Percentiles rank a stretch among this genome's conserved stretches.
phyloP scores from a whole-genome alignment of 1,284 basidiomycete genomes.

The Ustilago trichophora region DNA sequence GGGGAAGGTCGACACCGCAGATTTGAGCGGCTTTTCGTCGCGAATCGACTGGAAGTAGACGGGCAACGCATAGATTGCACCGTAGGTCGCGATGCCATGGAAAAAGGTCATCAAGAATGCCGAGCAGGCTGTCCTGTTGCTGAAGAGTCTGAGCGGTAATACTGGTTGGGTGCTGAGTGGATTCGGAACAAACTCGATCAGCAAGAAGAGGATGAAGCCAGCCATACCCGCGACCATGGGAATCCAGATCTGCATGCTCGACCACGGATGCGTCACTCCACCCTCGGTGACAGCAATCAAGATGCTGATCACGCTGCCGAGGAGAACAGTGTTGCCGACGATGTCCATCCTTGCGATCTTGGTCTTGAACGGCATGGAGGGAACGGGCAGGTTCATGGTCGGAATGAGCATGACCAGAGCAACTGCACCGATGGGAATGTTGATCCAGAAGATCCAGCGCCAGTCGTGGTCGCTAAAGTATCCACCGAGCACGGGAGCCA shows the following conservation, averaged over 20 bases:
- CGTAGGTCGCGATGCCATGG: conserved; percentile 61
- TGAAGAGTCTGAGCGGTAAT: conserved; percentile 61
- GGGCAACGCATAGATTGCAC: conserved; percentile 56
- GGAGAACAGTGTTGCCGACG: conserved; percentile 62
- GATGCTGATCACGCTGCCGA: conserved; percentile 57
- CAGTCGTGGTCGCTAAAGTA: conserved; percentile 67
- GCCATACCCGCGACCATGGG: conserved; percentile 64
- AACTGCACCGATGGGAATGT: conserved; percentile 40
- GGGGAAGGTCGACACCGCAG: conserved; percentile 69
- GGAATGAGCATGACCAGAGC: conserved; percentile 40
- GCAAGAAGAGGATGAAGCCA: conserved; percentile 63
- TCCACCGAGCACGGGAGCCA: conserved; percentile 68
- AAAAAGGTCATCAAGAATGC: conserved; percentile 66
- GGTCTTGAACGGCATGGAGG: conserved; percentile 59
- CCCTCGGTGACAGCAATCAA: conserved; percentile 67
- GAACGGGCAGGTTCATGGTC: conserved; percentile 62
- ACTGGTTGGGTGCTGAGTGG: conserved; percentile 56
- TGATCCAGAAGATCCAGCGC: conserved; percentile 69
- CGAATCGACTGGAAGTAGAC: conserved; percentile 71
- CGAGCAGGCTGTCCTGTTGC: conserved; percentile 57
- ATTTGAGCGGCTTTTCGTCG: conserved; percentile 68
- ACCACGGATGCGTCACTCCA: conserved; percentile 66
- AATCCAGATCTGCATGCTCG: conserved; percentile 55
- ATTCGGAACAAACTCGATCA: conserved; percentile 54
- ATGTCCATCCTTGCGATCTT: conserved; percentile 67